Evolutionary conservation across 352 stramenopile genomes (phyloP), one percentile per base, ranked within the genome.

Genomic region (Globisporangium camurandrum): DNA sequence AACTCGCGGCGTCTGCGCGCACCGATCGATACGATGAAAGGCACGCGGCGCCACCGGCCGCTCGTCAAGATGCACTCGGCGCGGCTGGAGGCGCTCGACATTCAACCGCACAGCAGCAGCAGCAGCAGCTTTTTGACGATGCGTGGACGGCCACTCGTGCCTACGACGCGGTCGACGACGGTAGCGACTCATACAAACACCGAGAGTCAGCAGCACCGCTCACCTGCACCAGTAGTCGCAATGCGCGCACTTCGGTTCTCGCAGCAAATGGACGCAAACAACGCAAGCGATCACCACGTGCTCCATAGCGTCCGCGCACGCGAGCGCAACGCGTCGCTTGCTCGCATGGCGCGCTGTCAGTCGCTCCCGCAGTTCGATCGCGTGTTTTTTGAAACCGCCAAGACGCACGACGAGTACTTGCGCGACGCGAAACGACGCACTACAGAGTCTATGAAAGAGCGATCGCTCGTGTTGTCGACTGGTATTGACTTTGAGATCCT

Each of bases 401-500:
- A 63, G n/a, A 12, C 33, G 6, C 41, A 59, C 1, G 66, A 75
- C 24, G 67, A 75, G 20, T 9, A 39, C 9, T 22, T 33, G 0
- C 43, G 44, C 19, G 26, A 16, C 11, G 34, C 19, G 6, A 38
- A 20, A 3, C 50, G 48, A 12, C 51, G 52, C 17, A 46, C 45
- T 2, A 30, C 54, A 7, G n/a, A n/a, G n/a, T 52, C 34, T 2
- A 61, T 56, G 1, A 67, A 72, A 16, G 60, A 71, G 46, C 62
- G 54, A n/a, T 56, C 54, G 2, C 42, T 69, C n/a, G 55, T 62
- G 0, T 49, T 54, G 0, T 36, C 51, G 4, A 31, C 45, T 4
- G 66, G 61, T 3, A 70, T 88, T 20, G 66, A 80, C 30, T 88
- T 84, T 38, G 71, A 88, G 37, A 66, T 80, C 3, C 53, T 88